A percentile compares a stretch with the other conserved stretches of the same genome.
Evolutionary conservation across 1,139 yeast species (phyloP).

Genomic region (Tardiomyces blankii): DNA sequence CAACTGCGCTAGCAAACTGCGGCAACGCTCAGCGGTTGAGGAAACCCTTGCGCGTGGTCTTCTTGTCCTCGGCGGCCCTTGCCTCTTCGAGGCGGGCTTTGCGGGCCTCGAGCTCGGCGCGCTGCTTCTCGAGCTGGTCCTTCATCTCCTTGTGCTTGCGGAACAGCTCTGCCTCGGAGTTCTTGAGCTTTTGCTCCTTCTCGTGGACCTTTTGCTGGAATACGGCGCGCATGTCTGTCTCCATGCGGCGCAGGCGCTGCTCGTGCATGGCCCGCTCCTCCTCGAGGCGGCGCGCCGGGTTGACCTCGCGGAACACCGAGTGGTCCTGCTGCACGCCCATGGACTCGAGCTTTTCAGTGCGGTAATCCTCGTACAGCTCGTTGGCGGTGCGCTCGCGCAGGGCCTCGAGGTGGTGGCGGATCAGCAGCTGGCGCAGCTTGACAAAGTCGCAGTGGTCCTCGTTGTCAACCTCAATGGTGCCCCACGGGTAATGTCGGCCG

Average conservation of each 20-base stretch:
- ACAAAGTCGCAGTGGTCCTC: constrained; percentile 91
- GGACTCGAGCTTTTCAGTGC: constrained; percentile 66
- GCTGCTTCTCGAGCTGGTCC: constrained; percentile 81
- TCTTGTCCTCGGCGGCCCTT: constrained; percentile 46
- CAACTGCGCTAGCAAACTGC: too few species aligned
- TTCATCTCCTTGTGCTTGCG: constrained; percentile 96
- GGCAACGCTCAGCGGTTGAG: background rate
- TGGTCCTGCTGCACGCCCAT: constrained; percentile 93
- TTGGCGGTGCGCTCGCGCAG: constrained; percentile 79
- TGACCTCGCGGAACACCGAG: constrained; percentile 84
- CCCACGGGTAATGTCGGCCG: constrained; percentile 98
- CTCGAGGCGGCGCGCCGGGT: constrained; percentile 85
- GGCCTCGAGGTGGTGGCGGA: constrained; percentile 89
- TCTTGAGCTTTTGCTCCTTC: constrained; percentile 94
- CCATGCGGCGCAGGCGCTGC: constrained; percentile 89
- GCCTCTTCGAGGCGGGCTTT: constrained; percentile 73
- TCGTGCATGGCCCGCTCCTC: constrained; percentile 92
- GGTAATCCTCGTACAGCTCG: constrained; percentile 74
- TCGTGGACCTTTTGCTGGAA: constrained; percentile 95
- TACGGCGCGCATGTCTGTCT: constrained; percentile 91
- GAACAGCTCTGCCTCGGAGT: constrained; percentile 94
- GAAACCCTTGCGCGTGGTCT: constrained; percentile 41
- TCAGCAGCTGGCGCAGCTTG: constrained; percentile 77
- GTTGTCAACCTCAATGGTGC: constrained; percentile 90
- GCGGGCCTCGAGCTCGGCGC: constrained; percentile 82